These are phyloP conservation scores for Yamadazyma atlantica DNA, from an alignment of 1,139 yeast genomes.

Conservation along the genomic window DNA sequence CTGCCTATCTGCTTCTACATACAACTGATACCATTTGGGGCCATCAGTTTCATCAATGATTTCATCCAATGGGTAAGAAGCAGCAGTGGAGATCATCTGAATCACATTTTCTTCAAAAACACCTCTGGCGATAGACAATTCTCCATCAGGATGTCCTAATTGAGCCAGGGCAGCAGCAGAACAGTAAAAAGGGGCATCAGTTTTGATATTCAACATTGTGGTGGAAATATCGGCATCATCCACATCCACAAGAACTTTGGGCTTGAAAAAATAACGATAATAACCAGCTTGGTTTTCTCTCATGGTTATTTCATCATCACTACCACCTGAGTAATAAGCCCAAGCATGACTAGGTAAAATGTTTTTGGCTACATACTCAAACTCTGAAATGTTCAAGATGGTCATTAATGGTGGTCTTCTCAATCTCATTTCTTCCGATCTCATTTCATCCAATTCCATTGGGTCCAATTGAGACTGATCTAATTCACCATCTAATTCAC, in stretches of 20 bases:
- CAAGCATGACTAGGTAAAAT: constrained; percentile 71
- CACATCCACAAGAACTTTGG: constrained; percentile 70
- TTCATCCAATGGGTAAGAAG: constrained; percentile 59
- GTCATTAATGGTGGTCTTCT: constrained; percentile 54
- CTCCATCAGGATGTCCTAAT: constrained; percentile 60
- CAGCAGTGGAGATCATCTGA: constrained; percentile 58
- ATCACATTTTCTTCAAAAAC: constrained; percentile 45
- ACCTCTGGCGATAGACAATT: constrained; percentile 49
- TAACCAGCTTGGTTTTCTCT: constrained; percentile 83
- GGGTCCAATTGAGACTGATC: constrained; percentile 10
- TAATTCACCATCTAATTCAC: constrained; percentile 15
- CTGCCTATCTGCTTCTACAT: constrained; percentile 39
- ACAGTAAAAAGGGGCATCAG: constrained; percentile 55
- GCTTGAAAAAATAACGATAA: constrained; percentile 79
- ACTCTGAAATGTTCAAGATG: constrained; percentile 61
- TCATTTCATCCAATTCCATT: constrained; percentile 12
- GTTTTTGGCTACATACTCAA: constrained; percentile 73
- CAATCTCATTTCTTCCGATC: constrained; percentile 12
- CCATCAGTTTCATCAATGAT: constrained; percentile 42
- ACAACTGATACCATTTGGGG: constrained; percentile 43
- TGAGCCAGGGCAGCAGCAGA: constrained; percentile 60
- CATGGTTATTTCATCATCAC: constrained; percentile 82
- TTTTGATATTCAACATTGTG: constrained; percentile 47
- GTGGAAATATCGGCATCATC: constrained; percentile 45
- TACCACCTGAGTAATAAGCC: constrained; percentile 84